phyloP scores from a whole-genome alignment of 306 rosid species.

The Clitoria ternatea region DNA sequence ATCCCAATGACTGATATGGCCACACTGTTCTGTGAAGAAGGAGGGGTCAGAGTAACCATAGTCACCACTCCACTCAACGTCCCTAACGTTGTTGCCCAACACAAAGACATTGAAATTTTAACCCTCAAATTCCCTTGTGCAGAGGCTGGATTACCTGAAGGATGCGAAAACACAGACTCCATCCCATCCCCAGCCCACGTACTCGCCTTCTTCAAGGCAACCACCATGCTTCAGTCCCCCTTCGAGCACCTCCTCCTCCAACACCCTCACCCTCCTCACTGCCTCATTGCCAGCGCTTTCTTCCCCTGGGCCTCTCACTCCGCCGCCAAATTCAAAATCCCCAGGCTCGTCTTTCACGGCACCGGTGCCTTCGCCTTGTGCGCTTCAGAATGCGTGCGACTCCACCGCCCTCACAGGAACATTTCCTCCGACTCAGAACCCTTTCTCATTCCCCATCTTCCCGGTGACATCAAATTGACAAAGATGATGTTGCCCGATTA shows the following conservation, averaged over 20 bases:
- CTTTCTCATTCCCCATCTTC: conserved; percentile 34
- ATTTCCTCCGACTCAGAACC: conserved; percentile 34
- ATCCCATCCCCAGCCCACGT: neutral
- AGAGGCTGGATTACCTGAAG: conserved; percentile 29
- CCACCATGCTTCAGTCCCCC: neutral
- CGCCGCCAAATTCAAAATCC: conserved; percentile 35
- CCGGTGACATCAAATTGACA: conserved; percentile 21
- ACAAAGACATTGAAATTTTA: neutral
- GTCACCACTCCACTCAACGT: conserved; percentile 9
- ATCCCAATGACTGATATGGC: conserved; percentile 9
- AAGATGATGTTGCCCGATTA: neutral
- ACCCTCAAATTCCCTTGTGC: conserved; percentile 23
- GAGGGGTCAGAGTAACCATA: conserved; percentile 2
- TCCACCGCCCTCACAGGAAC: conserved; percentile 32
- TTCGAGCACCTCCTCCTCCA: conserved; percentile 29
- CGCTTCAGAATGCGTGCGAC: neutral
- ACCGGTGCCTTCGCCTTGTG: conserved; percentile 31
- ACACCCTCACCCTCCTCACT: neutral
- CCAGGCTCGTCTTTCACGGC: conserved; percentile 43
- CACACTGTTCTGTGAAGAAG: neutral
- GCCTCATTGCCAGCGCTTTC: neutral
- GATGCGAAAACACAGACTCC: conserved; percentile 30
- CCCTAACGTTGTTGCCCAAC: neutral
- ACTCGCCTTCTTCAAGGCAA: conserved; percentile 21
- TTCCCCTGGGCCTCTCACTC: conserved; percentile 22